Evolutionary conservation across 768 basidiomycete species (phyloP).

Genomic region (Serendipita indica): DNA sequence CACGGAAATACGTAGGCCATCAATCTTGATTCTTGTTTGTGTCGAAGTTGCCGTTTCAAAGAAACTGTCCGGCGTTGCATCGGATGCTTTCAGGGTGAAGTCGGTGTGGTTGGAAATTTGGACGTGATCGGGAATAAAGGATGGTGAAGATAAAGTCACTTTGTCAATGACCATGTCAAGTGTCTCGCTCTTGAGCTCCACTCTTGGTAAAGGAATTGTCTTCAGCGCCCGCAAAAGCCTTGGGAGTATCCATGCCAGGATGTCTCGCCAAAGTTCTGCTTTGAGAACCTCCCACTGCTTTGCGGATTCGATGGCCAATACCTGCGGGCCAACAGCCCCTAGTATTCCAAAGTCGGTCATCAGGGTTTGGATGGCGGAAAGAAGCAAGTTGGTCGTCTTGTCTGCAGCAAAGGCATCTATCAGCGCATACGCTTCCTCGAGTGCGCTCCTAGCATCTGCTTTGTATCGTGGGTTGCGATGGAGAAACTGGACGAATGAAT

Average conservation of each 20-base stretch:
- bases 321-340: conserved; percentile 5
- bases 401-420: conserved; percentile 14
- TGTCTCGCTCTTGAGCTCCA: conserved; percentile 16
- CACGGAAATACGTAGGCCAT: conserved; percentile 19
- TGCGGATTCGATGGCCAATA: not conserved
- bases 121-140: conserved; percentile 19
- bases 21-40: conserved; percentile 16
- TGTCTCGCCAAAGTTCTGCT: conserved; percentile 8
- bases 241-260: conserved; percentile 19
- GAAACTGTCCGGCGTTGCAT: conserved; percentile 10
- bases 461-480: conserved; percentile 11
- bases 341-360: not conserved
- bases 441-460: conserved; percentile 12
- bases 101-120: conserved; percentile 18
- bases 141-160: conserved; percentile 16
- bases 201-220: conserved; percentile 20
- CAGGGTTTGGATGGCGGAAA: conserved; percentile 14
- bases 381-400: conserved; percentile 14
- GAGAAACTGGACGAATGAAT: not conserved
- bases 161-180: conserved; percentile 19
- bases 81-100: conserved; percentile 13
- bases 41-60: not conserved
- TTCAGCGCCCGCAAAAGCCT: conserved; percentile 16
- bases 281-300: conserved; percentile 12
- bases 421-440: conserved; percentile 16